Conservation (phyloP, 1,284 basidiomycete species). For the Heterobasidion annosum region DNA sequence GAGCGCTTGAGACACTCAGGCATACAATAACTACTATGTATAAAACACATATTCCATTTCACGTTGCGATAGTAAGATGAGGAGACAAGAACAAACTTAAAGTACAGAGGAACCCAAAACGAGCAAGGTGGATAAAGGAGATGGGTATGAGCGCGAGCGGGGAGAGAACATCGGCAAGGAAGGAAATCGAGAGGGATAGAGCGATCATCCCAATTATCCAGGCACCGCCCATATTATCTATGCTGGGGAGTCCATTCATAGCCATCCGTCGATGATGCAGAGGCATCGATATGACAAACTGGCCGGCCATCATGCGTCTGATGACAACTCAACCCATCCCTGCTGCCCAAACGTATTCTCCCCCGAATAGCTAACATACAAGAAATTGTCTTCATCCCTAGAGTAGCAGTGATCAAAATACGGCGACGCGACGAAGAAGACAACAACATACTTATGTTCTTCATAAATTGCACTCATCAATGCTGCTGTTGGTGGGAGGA, state of each 20-base stretch:
- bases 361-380: slow-evolving; percentile 94
- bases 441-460: slow-evolving; percentile 85
- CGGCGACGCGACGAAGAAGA: background rate
- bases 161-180: background rate
- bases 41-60: background rate
- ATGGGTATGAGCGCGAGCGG: background rate
- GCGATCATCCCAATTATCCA: background rate
- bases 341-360: slow-evolving; percentile 86
- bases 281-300: background rate
- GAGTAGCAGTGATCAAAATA: slow-evolving; percentile 10
- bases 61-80: background rate
- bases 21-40: background rate
- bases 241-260: background rate
- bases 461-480: slow-evolving; percentile 99
- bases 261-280: background rate
- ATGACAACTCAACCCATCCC: slow-evolving; percentile 12
- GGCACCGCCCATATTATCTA: slow-evolving; percentile 4
- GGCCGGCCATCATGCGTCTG: slow-evolving; percentile 9
- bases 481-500: slow-evolving; percentile 95
- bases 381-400: slow-evolving; percentile 94
- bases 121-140: slow-evolving; percentile 9
- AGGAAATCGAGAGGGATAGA: background rate
- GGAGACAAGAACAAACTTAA: slow-evolving; percentile 9
- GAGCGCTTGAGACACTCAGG: too few species aligned
- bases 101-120: slow-evolving; percentile 10